Conservation (phyloP, 2,329 filamentous ascomycete genomes). For the Talaromyces sp. region DNA sequence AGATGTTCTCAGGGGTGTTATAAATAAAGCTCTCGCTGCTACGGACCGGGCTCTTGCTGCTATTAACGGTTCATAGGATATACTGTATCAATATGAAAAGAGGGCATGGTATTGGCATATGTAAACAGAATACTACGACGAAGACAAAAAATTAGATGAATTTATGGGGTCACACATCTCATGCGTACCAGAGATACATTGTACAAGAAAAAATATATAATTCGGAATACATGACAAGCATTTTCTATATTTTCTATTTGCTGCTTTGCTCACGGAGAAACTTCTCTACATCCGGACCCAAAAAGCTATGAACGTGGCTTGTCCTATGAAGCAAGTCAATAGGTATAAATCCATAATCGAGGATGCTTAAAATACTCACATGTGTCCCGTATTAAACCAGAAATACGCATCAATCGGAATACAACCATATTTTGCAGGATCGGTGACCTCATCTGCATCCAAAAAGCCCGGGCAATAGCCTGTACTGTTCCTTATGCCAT, state of each 20-base stretch:
- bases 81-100: neutral
- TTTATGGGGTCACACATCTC: too few species aligned
- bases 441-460: neutral
- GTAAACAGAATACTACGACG: neutral
- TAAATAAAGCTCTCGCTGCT: conserved; percentile 2
- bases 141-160: neutral
- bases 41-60: neutral
- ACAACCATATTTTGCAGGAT: neutral
- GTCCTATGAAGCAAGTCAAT: neutral
- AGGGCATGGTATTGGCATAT: neutral
- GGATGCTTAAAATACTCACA: neutral
- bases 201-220: neutral
- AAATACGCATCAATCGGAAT: neutral
- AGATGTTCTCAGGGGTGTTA: neutral
- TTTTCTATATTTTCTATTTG: neutral
- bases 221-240: neutral
- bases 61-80: neutral
- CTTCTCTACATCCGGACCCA: neutral
- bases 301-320: neutral
- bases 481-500: neutral
- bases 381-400: neutral
- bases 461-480: neutral
- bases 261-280: neutral
- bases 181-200: neutral
- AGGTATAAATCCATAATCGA: neutral